Percentiles rank a stretch among this genome's conserved stretches.
Conservation (phyloP, 805 yeast species). For the Wickerhamiella azymoides region DNA sequence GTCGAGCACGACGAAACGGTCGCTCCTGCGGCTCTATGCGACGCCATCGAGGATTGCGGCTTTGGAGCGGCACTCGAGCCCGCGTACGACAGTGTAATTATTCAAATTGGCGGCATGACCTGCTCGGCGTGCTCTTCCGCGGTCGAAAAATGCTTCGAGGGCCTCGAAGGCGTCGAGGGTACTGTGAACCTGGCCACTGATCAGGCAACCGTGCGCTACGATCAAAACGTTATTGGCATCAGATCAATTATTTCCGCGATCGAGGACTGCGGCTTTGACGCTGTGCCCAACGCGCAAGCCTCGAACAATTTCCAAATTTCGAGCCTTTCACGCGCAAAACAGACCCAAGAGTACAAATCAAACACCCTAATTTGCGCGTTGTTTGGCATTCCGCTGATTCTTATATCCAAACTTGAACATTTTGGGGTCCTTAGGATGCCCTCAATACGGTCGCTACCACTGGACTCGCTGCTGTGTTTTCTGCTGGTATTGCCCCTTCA, state of each 20-base stretch:
- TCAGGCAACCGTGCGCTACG: slow-evolving; percentile 40
- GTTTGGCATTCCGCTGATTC: slow-evolving; percentile 49
- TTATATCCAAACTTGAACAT: slow-evolving; percentile 30
- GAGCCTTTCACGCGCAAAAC: slow-evolving; percentile 53
- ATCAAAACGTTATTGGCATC: slow-evolving; percentile 37
- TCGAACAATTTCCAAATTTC: slow-evolving; percentile 59
- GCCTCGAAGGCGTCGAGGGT: slow-evolving; percentile 38
- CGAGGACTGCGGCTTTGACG: slow-evolving; percentile 40
- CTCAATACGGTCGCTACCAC: slow-evolving; percentile 28
- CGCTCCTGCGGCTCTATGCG: slow-evolving; percentile 29
- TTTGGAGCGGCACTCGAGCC: slow-evolving; percentile 36
- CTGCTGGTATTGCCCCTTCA: slow-evolving; percentile 46
- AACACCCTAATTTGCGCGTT: slow-evolving; percentile 39
- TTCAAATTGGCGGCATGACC: slow-evolving; percentile 47
- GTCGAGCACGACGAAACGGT: slow-evolving; percentile 34
- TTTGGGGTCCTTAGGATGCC: slow-evolving; percentile 15
- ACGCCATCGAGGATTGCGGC: slow-evolving; percentile 62
- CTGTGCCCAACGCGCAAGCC: slow-evolving; percentile 31
- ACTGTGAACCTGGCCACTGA: slow-evolving; percentile 41
- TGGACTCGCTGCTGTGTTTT: slow-evolving; percentile 51
- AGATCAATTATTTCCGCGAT: slow-evolving; percentile 46
- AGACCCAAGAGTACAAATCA: slow-evolving; percentile 55
- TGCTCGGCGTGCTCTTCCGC: slow-evolving; percentile 40
- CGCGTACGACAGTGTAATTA: slow-evolving; percentile 9
- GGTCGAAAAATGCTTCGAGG: slow-evolving; percentile 35